Base-by-base conservation (phyloP, 768 basidiomycete genomes). In the Psilocybe tampanensis region DNA sequence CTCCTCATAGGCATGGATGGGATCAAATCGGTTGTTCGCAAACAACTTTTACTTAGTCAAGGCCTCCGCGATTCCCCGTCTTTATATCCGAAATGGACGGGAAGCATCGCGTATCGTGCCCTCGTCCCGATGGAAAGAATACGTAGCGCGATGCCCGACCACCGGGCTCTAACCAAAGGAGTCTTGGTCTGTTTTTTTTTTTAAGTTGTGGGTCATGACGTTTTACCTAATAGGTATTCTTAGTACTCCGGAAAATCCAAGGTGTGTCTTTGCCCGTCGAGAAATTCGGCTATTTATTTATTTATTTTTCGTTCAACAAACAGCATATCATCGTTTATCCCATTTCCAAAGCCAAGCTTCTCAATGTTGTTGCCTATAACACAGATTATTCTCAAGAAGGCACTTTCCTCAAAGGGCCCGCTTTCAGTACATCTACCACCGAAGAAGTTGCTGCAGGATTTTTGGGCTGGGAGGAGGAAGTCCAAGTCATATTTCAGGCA, bases 271-370 rank as follows among this genome's bases (percentile, higher is more conserved):
- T 3, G 75, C 71, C 1, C 85, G 85, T 65, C 17, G 3, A 43
- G 36, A 13, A n/a, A 29, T 15, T 24, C 17, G 23, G 15, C 24
- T 24, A 9, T 9, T 42, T 18, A 43, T 47, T 51, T 32, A 11
- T 21, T 24, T 45, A 7, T 50, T 33, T 21, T 13, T 43, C 21
- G 52, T 42, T 19, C 41, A 17, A n/a, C n/a, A 17, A 13, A 23
- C 45, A 86, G 83, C 77, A 81, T 64, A 53, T 82, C 17, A 68
- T 85, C 2, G 72, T 70, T 0, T 86, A 86, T 65, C 76, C 81
- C 0, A 76, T 86, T 12, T 78, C 81, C 1, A 70, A 75, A 32
- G 82, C 80, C 11, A 71, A 72, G 50, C 67, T 75, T 23, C 70
- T 86, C 57, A 86, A 85, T 59, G 67, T 85, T 26, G 82, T 75